Percentiles rank a stretch among this genome's conserved stretches.
phyloP scores from a whole-genome alignment of 1,139 yeast species.

The Nakaseomyces bracarensis region DNA sequence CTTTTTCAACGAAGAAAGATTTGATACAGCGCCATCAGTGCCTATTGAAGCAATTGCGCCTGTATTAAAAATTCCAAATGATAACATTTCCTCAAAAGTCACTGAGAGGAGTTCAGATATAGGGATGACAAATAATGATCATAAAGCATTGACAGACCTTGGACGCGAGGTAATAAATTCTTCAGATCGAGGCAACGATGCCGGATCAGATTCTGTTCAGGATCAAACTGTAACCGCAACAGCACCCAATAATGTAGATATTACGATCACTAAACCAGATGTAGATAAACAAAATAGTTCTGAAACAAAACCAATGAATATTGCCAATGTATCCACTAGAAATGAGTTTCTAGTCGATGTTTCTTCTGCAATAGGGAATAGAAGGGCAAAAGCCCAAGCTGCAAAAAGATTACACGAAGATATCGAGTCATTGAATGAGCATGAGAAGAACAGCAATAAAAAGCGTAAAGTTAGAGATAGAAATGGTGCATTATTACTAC shows the following conservation, averaged over 20 bases:
- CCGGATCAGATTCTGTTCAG: too few relatives aligned
- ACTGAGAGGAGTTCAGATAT: too few relatives aligned
- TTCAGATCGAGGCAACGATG: too few relatives aligned
- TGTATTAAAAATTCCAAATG: too few relatives aligned
- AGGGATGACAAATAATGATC: too few relatives aligned
- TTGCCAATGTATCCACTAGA: not conserved
- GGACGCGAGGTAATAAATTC: too few relatives aligned
- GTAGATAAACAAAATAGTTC: not conserved
- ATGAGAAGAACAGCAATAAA: constrained; percentile 39
- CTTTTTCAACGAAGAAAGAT: not conserved
- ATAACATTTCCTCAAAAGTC: too few relatives aligned
- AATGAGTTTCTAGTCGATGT: not conserved
- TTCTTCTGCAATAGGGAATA: constrained; percentile 16
- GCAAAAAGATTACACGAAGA: constrained; percentile 57
- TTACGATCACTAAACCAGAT: not conserved
- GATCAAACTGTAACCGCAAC: too few relatives aligned
- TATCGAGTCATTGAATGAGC: constrained; percentile 58
- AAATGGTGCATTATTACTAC: constrained; percentile 20
- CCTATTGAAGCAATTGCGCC: not conserved
- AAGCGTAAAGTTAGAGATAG: constrained; percentile 22
- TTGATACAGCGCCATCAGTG: not conserved
- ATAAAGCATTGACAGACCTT: too few relatives aligned
- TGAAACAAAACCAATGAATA: not conserved
- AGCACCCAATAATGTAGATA: too few relatives aligned
- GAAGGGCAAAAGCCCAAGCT: constrained; percentile 61